Base-by-base conservation (phyloP, 2,329 filamentous ascomycete species). In the Fusarium camptoceras region DNA sequence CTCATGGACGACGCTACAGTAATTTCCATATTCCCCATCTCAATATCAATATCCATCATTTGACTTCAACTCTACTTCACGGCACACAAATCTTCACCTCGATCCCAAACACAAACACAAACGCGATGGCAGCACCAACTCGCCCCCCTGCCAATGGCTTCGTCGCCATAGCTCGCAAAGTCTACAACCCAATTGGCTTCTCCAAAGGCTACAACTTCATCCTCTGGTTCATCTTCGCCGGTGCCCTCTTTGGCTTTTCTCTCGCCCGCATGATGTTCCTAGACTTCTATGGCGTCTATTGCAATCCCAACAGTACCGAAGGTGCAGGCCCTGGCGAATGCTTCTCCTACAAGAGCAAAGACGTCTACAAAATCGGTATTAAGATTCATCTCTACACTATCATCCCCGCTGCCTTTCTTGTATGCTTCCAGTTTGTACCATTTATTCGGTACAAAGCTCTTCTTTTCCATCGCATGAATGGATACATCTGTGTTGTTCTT, bases 401-500 rank as follows among this genome's bases (percentile, higher is more conserved):
- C 9, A 72, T 87, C 0, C 84, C 84, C 0, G 83, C 79, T 0
- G 76, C 75, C 1, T 58, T 86, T 1, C 78, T 87, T 0, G 80
- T 79, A 5, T 77, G 80, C 37, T 76, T 84, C 16, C 85, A 87
- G 73, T 87, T 87, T 50, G 72, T 84, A 1, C 85, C 85, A 2
- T 65, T 76, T 4, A 77, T 85, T 20, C 78, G 84, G 3, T 81
- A 87, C 65, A 85, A 82, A 58, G 73, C 78, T 42, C 77, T 88
- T 0, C 59, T 86, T 1, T 75, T 90, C n/a, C 89, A 91, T 72
- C 85, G 89, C 0, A 81, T 91, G 60, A 88, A 86, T 56, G 89
- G 89, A 0, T 90, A 90, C 59, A 44, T 85, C 8, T 76, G 88
- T 42, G 65, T 87, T 1, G 48, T 86, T 0, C 78, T 91, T 0